Percentiles rank a stretch among this genome's conserved stretches.
Conservation (phyloP, 129 eudicot species). For the Flaveria brownii region DNA sequence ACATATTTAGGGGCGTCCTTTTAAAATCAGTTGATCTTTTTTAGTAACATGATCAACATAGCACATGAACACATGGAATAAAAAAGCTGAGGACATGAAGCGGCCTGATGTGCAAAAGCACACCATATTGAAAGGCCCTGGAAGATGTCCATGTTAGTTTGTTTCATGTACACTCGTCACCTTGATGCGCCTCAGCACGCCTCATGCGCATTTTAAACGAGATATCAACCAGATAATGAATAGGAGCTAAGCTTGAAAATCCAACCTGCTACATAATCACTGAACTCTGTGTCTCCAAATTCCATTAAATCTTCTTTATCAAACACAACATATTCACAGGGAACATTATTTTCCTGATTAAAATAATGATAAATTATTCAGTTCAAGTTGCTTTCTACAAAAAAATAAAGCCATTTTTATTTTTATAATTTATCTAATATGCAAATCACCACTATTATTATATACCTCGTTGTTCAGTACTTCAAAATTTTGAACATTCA, state of each 20-base stretch:
- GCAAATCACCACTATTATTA: slow-evolving; percentile 1
- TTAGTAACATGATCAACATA: no score
- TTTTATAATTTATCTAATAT: slow-evolving; percentile 1
- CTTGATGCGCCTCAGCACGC: background rate
- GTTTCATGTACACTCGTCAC: background rate
- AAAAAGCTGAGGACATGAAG: background rate
- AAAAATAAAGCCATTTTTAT: background rate
- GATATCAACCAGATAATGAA: background rate
- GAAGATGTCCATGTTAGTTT: background rate
- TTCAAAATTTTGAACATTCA: background rate
- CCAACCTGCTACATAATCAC: slow-evolving; percentile 21
- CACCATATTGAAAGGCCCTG: background rate
- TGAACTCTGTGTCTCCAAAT: slow-evolving; percentile 28
- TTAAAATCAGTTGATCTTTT: background rate
- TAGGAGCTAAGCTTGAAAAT: slow-evolving; percentile 10
- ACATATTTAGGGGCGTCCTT: background rate
- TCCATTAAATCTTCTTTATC: slow-evolving; percentile 36
- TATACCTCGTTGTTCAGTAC: slow-evolving; percentile 19
- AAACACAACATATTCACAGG: slow-evolving; percentile 36
- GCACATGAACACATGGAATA: background rate
- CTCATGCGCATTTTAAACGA: background rate
- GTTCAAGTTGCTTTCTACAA: slow-evolving; percentile 16
- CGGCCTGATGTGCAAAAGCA: background rate
- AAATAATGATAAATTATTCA: slow-evolving; percentile 13
- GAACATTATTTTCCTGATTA: slow-evolving; percentile 22